Percentiles rank a stretch among this genome's conserved stretches.
Evolutionary conservation across 768 basidiomycete genomes (phyloP).

Genomic region (Krasilnikovozyma curviuscula): DNA sequence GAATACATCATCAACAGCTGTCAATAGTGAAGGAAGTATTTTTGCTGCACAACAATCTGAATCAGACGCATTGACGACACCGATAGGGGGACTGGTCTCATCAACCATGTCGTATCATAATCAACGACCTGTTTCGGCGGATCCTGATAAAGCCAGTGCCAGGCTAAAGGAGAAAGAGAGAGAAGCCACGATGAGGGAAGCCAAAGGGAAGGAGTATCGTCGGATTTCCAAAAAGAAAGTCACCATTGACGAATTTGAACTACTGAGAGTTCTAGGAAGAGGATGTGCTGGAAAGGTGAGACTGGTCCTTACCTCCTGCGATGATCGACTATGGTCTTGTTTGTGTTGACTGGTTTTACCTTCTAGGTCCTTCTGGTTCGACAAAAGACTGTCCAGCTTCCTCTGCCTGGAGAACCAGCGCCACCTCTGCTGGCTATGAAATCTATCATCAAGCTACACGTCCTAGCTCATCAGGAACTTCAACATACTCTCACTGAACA

Average conservation of each 20-base stretch:
- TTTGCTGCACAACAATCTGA: background rate
- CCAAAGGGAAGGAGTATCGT: no score
- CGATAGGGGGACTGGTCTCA: background rate
- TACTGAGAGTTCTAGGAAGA: conserved; percentile 89
- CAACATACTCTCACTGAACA: conserved; percentile 94
- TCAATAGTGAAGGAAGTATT: no score
- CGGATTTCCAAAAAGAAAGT: conserved; percentile 40
- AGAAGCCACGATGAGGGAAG: conserved; percentile 19
- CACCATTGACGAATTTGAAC: conserved; percentile 78
- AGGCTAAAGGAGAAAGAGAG: conserved; percentile 31
- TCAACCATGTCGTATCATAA: conserved; percentile 20
- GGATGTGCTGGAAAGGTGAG: conserved; percentile 89
- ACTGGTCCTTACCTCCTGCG: background rate
- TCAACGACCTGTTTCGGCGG: conserved; percentile 62
- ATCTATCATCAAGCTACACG: conserved; percentile 81
- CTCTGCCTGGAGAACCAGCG: background rate
- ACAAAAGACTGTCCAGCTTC: conserved; percentile 52
- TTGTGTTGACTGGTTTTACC: background rate
- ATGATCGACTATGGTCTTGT: background rate
- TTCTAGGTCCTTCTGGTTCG: conserved; percentile 48
- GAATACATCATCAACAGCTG: background rate
- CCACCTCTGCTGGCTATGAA: conserved; percentile 37
- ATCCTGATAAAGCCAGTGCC: conserved; percentile 40
- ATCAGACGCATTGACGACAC: no score
- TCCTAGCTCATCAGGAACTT: conserved; percentile 87